Evolutionary conservation across 83 land plant genomes (phyloP).

Genomic region (Picea abies): DNA sequence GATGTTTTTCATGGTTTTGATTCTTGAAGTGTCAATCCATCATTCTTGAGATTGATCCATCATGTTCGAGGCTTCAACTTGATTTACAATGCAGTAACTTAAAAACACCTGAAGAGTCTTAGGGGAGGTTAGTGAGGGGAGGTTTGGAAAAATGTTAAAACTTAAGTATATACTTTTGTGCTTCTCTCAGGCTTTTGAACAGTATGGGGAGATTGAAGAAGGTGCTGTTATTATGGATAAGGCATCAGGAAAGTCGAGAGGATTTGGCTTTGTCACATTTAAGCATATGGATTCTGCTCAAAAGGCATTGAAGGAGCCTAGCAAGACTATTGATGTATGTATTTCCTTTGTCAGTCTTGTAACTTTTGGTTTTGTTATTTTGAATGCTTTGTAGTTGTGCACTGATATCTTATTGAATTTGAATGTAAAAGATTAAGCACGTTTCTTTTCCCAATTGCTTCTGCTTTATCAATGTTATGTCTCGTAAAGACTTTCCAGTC

Average conservation of each 20-base stretch:
- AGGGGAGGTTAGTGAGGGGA: neutral
- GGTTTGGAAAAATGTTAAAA: neutral
- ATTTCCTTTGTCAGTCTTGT: neutral
- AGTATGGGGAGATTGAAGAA: conserved; percentile 83
- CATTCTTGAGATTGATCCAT: neutral
- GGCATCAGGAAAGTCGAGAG: conserved; percentile 73
- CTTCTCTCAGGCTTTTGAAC: conserved; percentile 60
- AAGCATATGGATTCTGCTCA: conserved; percentile 80
- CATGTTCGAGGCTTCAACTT: neutral
- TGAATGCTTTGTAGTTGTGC: no score
- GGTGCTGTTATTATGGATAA: conserved; percentile 80
- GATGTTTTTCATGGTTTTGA: neutral
- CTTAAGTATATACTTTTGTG: no score
- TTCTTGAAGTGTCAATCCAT: neutral
- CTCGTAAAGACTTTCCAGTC: no score
- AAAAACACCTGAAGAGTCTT: neutral
- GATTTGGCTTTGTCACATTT: conserved; percentile 85
- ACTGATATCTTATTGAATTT: no score
- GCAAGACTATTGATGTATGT: conserved; percentile 77
- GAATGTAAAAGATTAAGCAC: no score
- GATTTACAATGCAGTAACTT: neutral
- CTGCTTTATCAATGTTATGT: no score
- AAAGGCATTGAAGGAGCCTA: conserved; percentile 74
- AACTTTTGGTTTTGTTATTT: no score
- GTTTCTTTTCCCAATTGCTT: no score